These are phyloP conservation scores for Tilletiaria anomala DNA, from an alignment of 1,284 basidiomycete genomes.

Conservation along the genomic window DNA sequence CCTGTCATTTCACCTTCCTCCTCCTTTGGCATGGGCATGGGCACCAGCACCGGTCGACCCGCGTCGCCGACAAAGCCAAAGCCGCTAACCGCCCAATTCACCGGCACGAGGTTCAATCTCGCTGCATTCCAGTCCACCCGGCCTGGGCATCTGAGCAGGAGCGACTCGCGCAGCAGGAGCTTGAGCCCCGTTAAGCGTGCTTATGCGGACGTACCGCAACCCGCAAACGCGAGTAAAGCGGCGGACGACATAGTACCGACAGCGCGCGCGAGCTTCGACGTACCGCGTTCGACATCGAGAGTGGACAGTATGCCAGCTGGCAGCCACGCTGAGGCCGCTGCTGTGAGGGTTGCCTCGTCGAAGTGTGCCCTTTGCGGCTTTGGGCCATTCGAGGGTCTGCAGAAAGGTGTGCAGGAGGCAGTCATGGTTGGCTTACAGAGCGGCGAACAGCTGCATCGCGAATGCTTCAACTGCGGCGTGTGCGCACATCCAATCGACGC, in stretches of 20 bases:
- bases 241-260: no score
- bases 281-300: no score
- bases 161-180: constrained; percentile 18
- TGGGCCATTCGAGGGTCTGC: constrained; percentile 14
- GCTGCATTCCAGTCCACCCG: constrained; percentile 13
- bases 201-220: no score
- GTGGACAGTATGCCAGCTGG: no score
- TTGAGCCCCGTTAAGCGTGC: constrained; percentile 15
- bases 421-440: constrained; percentile 14
- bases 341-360: no score
- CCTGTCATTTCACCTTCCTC: no score
- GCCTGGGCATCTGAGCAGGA: constrained; percentile 1
- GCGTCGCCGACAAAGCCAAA: constrained; percentile 16
- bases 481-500: constrained; percentile 14
- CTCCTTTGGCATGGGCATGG: no score
- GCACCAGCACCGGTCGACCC: no score
- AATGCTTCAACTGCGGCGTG: constrained; percentile 18
- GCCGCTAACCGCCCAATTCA: constrained; percentile 19
- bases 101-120: constrained; percentile 13
- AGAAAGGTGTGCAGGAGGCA: constrained; percentile 5
- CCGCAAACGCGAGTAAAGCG: no score
- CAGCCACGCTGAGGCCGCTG: no score
- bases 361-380: constrained; percentile 10
- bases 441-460: constrained; percentile 11
- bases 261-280: no score